Evolutionary conservation across 805 yeast species (phyloP).

Genomic region (Cyberlindnera amylophila): DNA sequence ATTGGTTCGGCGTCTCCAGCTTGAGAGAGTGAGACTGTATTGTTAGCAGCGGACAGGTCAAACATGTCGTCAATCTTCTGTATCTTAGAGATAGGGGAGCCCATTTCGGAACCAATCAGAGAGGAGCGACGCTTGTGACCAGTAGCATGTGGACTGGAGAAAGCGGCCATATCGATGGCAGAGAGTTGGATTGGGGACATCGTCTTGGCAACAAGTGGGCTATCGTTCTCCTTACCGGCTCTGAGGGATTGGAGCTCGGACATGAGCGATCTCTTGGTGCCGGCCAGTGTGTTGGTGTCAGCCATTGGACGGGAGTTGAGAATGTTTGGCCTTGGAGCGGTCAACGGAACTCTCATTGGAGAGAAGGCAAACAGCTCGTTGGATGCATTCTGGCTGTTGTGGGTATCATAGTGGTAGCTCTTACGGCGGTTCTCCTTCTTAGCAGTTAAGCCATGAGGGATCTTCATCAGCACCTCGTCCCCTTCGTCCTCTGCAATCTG

Average conservation of each 20-base stretch:
- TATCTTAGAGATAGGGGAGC: slow-evolving; percentile 8
- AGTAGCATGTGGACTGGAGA: slow-evolving; percentile 8
- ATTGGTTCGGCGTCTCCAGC: slow-evolving; percentile 11
- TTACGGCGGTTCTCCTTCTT: slow-evolving; percentile 28
- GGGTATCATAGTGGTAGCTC: slow-evolving; percentile 18
- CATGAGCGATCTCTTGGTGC: slow-evolving; percentile 23
- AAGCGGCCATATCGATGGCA: not conserved
- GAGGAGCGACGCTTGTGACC: slow-evolving; percentile 22
- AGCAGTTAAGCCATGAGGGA: slow-evolving; percentile 44
- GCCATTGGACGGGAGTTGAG: slow-evolving; percentile 24
- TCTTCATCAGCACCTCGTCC: slow-evolving; percentile 25
- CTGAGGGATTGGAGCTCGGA: slow-evolving; percentile 9
- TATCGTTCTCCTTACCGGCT: slow-evolving; percentile 20
- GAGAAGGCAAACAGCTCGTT: slow-evolving; percentile 9
- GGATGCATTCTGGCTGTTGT: not conserved
- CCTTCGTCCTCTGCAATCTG: slow-evolving; percentile 18
- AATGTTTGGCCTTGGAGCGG: slow-evolving; percentile 31
- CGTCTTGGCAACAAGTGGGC: slow-evolving; percentile 7
- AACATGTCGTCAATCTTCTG: slow-evolving; percentile 8
- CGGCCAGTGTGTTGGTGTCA: slow-evolving; percentile 4
- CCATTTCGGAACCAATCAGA: slow-evolving; percentile 25
- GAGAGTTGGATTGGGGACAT: slow-evolving; percentile 12
- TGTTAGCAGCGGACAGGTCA: slow-evolving; percentile 5
- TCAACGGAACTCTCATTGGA: slow-evolving; percentile 28
- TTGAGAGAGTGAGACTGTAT: too few species aligned